Conservation (phyloP, 2,329 filamentous ascomycete species). For the Xylariaceae sp. region DNA sequence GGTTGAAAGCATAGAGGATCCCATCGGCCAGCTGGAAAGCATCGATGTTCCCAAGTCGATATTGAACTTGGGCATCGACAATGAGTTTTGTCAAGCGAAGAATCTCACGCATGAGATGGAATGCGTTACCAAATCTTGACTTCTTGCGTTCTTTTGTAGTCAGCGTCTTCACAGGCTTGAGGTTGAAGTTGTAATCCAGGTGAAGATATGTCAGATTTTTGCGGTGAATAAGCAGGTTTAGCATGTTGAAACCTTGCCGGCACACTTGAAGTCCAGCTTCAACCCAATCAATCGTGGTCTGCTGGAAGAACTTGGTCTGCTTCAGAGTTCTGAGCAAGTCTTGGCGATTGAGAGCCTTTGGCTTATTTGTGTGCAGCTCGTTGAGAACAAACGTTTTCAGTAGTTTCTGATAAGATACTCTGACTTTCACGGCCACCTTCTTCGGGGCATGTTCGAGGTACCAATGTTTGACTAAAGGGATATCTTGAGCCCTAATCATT, state of each 20-base stretch:
- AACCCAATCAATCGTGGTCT: slow-evolving; percentile 98
- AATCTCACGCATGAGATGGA: slow-evolving; percentile 98
- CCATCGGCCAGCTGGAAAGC: slow-evolving; percentile 98
- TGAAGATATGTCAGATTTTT: slow-evolving; percentile 98
- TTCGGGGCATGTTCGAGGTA: slow-evolving; percentile 94
- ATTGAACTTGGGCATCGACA: slow-evolving; percentile 97
- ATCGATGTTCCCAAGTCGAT: slow-evolving; percentile 95
- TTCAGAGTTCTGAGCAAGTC: slow-evolving; percentile 86
- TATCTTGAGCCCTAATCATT: slow-evolving; percentile 96
- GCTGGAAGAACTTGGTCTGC: slow-evolving; percentile 98
- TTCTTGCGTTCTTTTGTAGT: slow-evolving; percentile 99
- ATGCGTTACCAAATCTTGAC: slow-evolving; percentile 97
- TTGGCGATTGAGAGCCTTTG: slow-evolving; percentile 94
- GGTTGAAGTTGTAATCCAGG: slow-evolving; percentile 98
- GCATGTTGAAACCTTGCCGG: slow-evolving; percentile 98
- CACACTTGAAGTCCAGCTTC: slow-evolving; percentile 98
- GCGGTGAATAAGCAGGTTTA: slow-evolving; percentile 93
- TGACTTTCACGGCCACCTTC: slow-evolving; percentile 87
- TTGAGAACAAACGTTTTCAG: slow-evolving; percentile 96
- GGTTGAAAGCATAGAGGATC: slow-evolving; percentile 99
- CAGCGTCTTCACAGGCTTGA: slow-evolving; percentile 97
- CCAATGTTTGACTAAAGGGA: slow-evolving; percentile 96
- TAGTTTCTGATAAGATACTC: slow-evolving; percentile 97
- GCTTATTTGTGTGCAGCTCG: slow-evolving; percentile 91
- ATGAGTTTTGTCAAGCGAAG: slow-evolving; percentile 94